Evolutionary conservation across 148 eudicot species (phyloP), one percentile per base, ranked within the genome.

Genomic region (Euryodendron excelsum): DNA sequence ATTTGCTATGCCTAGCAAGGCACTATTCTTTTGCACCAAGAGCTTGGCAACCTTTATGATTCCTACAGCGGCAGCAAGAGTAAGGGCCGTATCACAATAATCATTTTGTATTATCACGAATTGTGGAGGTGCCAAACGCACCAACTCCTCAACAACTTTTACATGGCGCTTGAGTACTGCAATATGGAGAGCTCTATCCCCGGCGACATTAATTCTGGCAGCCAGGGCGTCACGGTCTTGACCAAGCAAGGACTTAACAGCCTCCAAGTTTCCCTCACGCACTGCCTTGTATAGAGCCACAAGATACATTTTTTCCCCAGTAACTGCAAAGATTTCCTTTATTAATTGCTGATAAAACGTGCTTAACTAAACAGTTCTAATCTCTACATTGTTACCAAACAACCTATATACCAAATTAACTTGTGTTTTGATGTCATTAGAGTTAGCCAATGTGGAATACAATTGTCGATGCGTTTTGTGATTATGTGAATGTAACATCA

Each of bases 31-130:
- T 47, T 58, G 27, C 15, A 72, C 75, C 61, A 72, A 52, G 10
- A 41, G 17, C 44, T 52, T 72, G 13, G 44, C 75, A 17, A 72
- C 61, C 28, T 52, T 33, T 10, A 27, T 30, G 27, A 28, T 20
- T 52, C 75, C 75, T 36, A 61, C 75, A 18, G 11, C 41, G 33
- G 75, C 62, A 1, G 75, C 75, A 33, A 72, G 75, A 52, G 61
- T 28, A 30, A 72, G 75, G n/a, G 61, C 61, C 2, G 75, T 72
- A 17, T 52, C 61, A 0, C 28, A 3, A 5, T 17, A 5, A 6
- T 18, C 11, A 31, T 50, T 72, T 50, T 1, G 17, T 8, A 33
- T 12, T 28, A 6, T n/a, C 75, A 72, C 18, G 11, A 45, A 4
- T 14, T 70, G 17, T 10, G 11, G 5, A 47, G 13, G n/a, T 7